These are phyloP conservation scores for Fusarium sp. DNA, from an alignment of 2,329 filamentous ascomycete species.

Conservation along the genomic window DNA sequence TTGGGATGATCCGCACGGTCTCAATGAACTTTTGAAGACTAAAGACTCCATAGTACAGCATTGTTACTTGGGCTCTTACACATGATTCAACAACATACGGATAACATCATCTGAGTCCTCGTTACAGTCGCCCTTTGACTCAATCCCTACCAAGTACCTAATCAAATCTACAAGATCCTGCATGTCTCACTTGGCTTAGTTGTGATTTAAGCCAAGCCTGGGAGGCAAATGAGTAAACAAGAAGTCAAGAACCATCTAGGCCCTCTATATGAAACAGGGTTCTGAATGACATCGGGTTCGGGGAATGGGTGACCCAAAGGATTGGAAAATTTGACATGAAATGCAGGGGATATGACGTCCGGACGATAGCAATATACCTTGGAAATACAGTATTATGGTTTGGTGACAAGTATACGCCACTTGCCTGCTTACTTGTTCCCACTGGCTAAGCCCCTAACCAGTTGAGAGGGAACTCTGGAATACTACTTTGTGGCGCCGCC, in stretches of 20 bases:
- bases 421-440: not conserved
- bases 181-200: conserved; percentile 16
- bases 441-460: not conserved
- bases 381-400: not conserved
- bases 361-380: not conserved
- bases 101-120: not conserved
- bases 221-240: not conserved
- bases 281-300: conserved; percentile 2
- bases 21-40: not conserved
- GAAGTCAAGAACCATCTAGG: conserved; percentile 2
- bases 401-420: not conserved
- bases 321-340: not conserved
- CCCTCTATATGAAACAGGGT: conserved; percentile 16
- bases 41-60: not conserved
- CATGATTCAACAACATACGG: not conserved
- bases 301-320: conserved; percentile 1
- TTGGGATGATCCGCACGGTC: not conserved
- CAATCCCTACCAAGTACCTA: not conserved
- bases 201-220: conserved; percentile 17
- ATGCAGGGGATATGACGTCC: conserved; percentile 10
- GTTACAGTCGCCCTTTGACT: conserved; percentile 5
- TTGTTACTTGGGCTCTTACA: not conserved
- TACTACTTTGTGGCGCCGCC: conserved; percentile 6
- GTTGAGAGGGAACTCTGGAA: not conserved
- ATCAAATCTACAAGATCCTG: conserved; percentile 2